A percentile compares a stretch with the other conserved stretches of the same genome.
Evolutionary conservation across 805 yeast genomes (phyloP).

Genomic region (Candida ponderosae): DNA sequence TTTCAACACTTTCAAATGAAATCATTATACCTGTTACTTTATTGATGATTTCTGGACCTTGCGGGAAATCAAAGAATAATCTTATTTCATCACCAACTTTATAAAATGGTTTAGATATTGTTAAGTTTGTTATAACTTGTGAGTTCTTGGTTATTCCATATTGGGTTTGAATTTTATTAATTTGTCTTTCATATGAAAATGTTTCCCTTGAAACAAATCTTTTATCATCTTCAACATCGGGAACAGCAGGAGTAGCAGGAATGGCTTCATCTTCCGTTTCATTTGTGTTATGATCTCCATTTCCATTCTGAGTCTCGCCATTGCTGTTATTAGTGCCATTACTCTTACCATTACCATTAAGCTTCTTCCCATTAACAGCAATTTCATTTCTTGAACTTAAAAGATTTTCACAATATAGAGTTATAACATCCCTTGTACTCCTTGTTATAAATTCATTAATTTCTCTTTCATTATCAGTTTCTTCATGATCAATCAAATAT

Average conservation of each 20-base stretch:
- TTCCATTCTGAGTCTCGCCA: neutral
- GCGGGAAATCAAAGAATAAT: slow-evolving; percentile 26
- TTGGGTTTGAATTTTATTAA: slow-evolving; percentile 22
- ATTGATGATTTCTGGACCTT: slow-evolving; percentile 4
- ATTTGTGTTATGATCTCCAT: neutral
- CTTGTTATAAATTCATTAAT: slow-evolving; percentile 7
- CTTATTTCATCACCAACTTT: slow-evolving; percentile 39
- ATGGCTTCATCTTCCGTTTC: slow-evolving; percentile 1
- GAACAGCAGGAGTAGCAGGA: too few species aligned
- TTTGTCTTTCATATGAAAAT: slow-evolving; percentile 13
- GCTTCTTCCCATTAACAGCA: too few species aligned
- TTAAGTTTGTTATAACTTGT: slow-evolving; percentile 29
- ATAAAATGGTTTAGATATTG: slow-evolving; percentile 31
- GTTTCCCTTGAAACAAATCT: slow-evolving; percentile 8
- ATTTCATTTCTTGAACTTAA: neutral
- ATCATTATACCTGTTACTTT: slow-evolving; percentile 31
- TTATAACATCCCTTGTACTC: slow-evolving; percentile 5
- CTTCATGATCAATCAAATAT: slow-evolving; percentile 11
- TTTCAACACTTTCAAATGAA: slow-evolving; percentile 27
- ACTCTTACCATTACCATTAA: neutral
- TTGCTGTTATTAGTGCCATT: neutral
- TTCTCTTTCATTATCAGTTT: neutral
- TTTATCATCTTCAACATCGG: slow-evolving; percentile 5
- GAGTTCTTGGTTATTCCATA: slow-evolving; percentile 35
- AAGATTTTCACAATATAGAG: neutral